Conservation (phyloP, 2,329 filamentous ascomycete genomes). For the Fusarium nanum region DNA sequence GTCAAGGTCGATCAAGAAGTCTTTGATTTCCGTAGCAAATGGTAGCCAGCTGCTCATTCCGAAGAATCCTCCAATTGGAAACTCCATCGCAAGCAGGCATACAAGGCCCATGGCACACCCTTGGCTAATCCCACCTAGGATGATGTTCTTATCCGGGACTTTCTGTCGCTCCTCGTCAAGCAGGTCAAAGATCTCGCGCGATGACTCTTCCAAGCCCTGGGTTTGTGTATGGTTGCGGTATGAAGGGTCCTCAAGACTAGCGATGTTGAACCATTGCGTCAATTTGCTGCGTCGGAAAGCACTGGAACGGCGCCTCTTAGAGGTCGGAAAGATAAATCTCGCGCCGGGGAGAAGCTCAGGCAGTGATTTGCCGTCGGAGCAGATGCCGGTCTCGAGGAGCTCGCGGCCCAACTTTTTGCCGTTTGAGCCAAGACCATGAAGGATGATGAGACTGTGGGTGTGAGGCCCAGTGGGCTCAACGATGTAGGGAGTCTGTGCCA, state of each 20-base stretch:
- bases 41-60: constrained; percentile 62
- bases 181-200: constrained; percentile 50
- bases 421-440: constrained; percentile 50
- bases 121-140: constrained; percentile 65
- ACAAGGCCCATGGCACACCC: constrained; percentile 62
- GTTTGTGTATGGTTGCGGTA: constrained; percentile 57
- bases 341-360: constrained; percentile 53
- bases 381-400: constrained; percentile 46
- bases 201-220: constrained; percentile 58
- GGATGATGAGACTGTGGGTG: constrained; percentile 47
- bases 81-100: constrained; percentile 55
- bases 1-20: constrained; percentile 13
- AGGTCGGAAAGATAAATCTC: constrained; percentile 65
- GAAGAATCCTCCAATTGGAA: constrained; percentile 56
- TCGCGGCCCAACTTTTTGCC: constrained; percentile 50
- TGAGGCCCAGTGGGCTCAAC: constrained; percentile 40
- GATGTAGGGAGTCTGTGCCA: constrained; percentile 11
- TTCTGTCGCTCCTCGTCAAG: constrained; percentile 50
- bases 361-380: constrained; percentile 43
- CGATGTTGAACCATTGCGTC: constrained; percentile 65
- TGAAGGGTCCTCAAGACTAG: constrained; percentile 54
- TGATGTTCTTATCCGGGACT: constrained; percentile 53
- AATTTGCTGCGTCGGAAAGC: constrained; percentile 57
- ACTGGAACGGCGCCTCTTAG: constrained; percentile 57
- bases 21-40: constrained; percentile 52